A percentile compares a stretch with the other conserved stretches of the same genome.
Evolutionary conservation across 2,329 filamentous ascomycete species (phyloP).

Genomic region (Bipolaris bicolor): DNA sequence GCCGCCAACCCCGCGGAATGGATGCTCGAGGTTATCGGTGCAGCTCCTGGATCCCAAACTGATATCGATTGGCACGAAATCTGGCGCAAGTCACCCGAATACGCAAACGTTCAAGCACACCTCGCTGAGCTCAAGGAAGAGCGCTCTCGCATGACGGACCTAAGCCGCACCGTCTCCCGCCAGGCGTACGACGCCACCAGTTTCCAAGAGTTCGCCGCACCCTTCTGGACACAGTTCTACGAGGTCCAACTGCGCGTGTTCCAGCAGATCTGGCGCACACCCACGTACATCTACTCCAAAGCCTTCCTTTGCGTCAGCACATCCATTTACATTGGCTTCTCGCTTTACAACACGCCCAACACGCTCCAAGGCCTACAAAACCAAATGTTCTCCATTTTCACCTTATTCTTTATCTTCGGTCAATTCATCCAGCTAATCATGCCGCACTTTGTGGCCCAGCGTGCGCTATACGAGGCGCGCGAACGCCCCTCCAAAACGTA

Average conservation of each 20-base stretch:
- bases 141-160: constrained; percentile 40
- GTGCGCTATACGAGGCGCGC: constrained; percentile 60
- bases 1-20: constrained; percentile 81
- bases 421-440: constrained; percentile 47
- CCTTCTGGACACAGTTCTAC: constrained; percentile 70
- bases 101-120: constrained; percentile 23
- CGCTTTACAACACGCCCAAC: constrained; percentile 21
- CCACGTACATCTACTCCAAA: constrained; percentile 85
- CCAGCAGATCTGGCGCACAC: constrained; percentile 86
- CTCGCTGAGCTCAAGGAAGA: no score
- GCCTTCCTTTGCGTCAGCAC: constrained; percentile 60
- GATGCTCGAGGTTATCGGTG: constrained; percentile 62
- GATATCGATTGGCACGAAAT: constrained; percentile 19
- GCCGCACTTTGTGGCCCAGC: constrained; percentile 51
- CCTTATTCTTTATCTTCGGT: constrained; percentile 47
- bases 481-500: constrained; percentile 70
- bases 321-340: constrained; percentile 22
- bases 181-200: no score
- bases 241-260: constrained; percentile 75
- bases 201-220: constrained; percentile 59
- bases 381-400: constrained; percentile 55
- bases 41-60: not conserved
- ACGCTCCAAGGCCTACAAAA: constrained; percentile 47
- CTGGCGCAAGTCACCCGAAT: constrained; percentile 19
- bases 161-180: constrained; percentile 35